A percentile compares a stretch with the other conserved stretches of the same genome.
phyloP scores from a whole-genome alignment of 2,329 filamentous ascomycete species.

The Intubia oerlemansii region DNA sequence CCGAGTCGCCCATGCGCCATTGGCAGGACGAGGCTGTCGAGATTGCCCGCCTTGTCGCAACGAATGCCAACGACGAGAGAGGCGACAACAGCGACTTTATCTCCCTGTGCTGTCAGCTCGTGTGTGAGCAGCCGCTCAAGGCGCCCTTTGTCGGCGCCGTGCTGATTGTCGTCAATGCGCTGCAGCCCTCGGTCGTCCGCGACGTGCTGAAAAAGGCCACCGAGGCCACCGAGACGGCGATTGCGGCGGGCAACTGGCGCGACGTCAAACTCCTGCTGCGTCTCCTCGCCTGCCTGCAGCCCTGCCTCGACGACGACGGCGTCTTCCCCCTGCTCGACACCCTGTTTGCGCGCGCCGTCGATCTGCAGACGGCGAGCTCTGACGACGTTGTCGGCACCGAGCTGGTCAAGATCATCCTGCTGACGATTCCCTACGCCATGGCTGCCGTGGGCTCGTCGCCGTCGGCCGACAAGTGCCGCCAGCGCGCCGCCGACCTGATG shows the following conservation, averaged over 20 bases:
- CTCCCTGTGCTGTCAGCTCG: conserved; percentile 56
- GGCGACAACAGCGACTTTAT: background rate
- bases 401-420: conserved; percentile 86
- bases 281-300: conserved; percentile 72
- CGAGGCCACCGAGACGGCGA: conserved; percentile 39
- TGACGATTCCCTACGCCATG: conserved; percentile 83
- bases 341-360: conserved; percentile 77
- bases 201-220: conserved; percentile 46
- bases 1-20: conserved; percentile 58
- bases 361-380: conserved; percentile 77
- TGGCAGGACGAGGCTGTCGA: conserved; percentile 59
- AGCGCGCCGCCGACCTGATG: conserved; percentile 58
- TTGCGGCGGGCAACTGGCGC: conserved; percentile 63
- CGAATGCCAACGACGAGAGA: conserved; percentile 49
- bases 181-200: conserved; percentile 52
- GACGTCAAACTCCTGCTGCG: conserved; percentile 79
- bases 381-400: conserved; percentile 79
- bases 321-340: conserved; percentile 71
- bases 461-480: conserved; percentile 30
- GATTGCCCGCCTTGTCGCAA: conserved; percentile 47
- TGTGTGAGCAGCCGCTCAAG: conserved; percentile 85
- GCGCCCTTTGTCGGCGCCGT: conserved; percentile 85
- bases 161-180: conserved; percentile 55
- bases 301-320: conserved; percentile 48
- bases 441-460: conserved; percentile 38